phyloP scores from a whole-genome alignment of 345 rosid species.

The Camelina hispida region DNA sequence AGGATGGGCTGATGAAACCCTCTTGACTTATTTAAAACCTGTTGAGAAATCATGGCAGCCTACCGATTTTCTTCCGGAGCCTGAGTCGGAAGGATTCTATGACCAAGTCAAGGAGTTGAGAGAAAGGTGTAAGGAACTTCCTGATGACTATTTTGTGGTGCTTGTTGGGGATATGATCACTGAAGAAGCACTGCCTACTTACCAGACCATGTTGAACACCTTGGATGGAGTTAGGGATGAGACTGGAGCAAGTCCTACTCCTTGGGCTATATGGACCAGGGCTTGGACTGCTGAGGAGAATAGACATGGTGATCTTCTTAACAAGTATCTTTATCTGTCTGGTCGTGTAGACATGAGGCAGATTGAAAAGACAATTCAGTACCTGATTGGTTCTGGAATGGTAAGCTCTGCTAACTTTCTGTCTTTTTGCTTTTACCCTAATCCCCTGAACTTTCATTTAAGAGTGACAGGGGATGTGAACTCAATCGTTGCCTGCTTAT shows the following conservation, averaged over 20 bases:
- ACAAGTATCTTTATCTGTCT: constrained; percentile 71
- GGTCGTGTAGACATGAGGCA: constrained; percentile 81
- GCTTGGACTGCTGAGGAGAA: constrained; percentile 88
- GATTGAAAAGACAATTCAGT: constrained; percentile 76
- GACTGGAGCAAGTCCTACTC: constrained; percentile 67
- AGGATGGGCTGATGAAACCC: constrained; percentile 69
- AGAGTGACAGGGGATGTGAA: not conserved
- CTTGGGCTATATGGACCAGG: constrained; percentile 79
- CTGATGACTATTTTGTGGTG: constrained; percentile 70
- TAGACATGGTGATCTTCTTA: constrained; percentile 77
- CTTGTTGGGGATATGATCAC: constrained; percentile 84
- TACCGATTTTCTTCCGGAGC: constrained; percentile 56
- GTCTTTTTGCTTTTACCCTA: not conserved
- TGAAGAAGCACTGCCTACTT: constrained; percentile 77
- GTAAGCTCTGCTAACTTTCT: constrained; percentile 42
- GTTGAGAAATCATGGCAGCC: constrained; percentile 82
- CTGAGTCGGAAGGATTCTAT: constrained; percentile 61
- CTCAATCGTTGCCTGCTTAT: not conserved
- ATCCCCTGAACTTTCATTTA: not conserved
- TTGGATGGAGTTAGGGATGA: constrained; percentile 75
- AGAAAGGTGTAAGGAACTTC: constrained; percentile 60
- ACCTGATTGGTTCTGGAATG: constrained; percentile 77
- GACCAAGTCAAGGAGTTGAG: constrained; percentile 72
- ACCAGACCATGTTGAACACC: constrained; percentile 78
- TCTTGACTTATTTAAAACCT: constrained; percentile 60